Evolutionary conservation across 306 rosid genomes (phyloP).

Genomic region (Corylus avellana): DNA sequence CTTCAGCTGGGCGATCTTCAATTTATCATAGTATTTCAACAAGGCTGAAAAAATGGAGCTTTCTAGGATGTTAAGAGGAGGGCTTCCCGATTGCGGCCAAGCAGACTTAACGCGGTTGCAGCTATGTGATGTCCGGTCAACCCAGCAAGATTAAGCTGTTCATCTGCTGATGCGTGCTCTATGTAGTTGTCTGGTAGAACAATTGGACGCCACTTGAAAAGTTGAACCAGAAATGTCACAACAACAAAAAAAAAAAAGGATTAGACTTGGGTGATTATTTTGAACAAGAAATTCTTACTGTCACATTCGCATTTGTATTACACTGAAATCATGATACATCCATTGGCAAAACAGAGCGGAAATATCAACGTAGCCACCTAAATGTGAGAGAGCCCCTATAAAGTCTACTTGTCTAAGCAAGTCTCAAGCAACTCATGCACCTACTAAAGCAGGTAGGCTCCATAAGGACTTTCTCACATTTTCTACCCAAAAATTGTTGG

Average conservation of each 20-base stretch:
- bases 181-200: slow-evolving; percentile 82
- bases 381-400: too few relatives aligned
- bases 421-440: too few relatives aligned
- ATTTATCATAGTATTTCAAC: slow-evolving; percentile 3
- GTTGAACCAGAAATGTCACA: slow-evolving; percentile 7
- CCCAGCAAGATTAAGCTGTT: slow-evolving; percentile 81
- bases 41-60: neutral
- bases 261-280: slow-evolving; percentile 20
- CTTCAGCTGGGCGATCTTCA: neutral
- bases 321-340: neutral
- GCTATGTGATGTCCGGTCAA: slow-evolving; percentile 88
- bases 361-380: too few relatives aligned
- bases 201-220: slow-evolving; percentile 83
- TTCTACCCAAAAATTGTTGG: too few relatives aligned
- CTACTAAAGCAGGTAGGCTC: too few relatives aligned
- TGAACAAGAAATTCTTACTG: neutral
- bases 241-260: neutral
- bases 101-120: slow-evolving; percentile 76
- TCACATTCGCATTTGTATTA: neutral
- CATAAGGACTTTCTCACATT: too few relatives aligned
- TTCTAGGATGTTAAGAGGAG: slow-evolving; percentile 62
- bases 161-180: slow-evolving; percentile 77
- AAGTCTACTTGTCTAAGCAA: too few relatives aligned
- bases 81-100: slow-evolving; percentile 93
- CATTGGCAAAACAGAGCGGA: neutral